A percentile compares a stretch with the other conserved stretches of the same genome.
These are phyloP conservation scores for Coniochaeta prunicola DNA, from an alignment of 2,329 filamentous ascomycete genomes.

Conservation along the genomic window DNA sequence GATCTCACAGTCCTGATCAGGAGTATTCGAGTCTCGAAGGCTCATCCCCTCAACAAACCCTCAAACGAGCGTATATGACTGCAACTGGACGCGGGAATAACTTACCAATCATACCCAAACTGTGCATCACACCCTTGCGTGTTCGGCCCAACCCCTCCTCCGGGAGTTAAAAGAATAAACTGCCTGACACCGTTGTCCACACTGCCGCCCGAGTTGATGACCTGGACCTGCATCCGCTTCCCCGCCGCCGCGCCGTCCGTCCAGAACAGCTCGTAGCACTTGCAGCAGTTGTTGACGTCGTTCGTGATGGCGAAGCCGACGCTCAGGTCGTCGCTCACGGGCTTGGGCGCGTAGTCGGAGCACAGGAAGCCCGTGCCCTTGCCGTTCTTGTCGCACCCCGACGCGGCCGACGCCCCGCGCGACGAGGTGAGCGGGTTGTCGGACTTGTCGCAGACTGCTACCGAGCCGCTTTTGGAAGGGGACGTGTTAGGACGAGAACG, in stretches of 20 bases:
- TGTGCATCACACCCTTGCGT: slow-evolving; percentile 7
- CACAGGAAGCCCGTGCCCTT: slow-evolving; percentile 12
- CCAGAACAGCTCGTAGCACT: slow-evolving; percentile 14
- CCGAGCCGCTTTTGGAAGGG: slow-evolving; percentile 6
- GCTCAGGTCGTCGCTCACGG: slow-evolving; percentile 8
- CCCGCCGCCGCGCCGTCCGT: slow-evolving; percentile 10
- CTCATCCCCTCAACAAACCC: not conserved
- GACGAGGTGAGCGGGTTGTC: slow-evolving; percentile 8
- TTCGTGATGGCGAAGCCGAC: slow-evolving; percentile 13
- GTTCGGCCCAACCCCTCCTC: slow-evolving; percentile 9
- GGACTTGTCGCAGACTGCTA: slow-evolving; percentile 12
- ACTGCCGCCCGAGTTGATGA: slow-evolving; percentile 13
- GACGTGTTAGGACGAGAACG: not conserved
- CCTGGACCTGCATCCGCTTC: slow-evolving; percentile 13
- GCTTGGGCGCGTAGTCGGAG: slow-evolving; percentile 10
- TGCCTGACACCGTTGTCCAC: slow-evolving; percentile 4
- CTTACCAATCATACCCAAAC: slow-evolving; percentile 4
- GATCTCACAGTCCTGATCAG: not conserved
- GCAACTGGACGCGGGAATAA: not conserved
- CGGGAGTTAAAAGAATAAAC: slow-evolving; percentile 7
- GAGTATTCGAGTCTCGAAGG: not conserved
- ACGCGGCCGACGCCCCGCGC: slow-evolving; percentile 4
- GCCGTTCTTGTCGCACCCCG: slow-evolving; percentile 6
- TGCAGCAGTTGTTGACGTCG: slow-evolving; percentile 13
- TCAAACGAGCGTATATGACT: not conserved